A percentile compares a stretch with the other conserved stretches of the same genome.
phyloP scores from a whole-genome alignment of 768 basidiomycete genomes.

The Punctularia strigosozonata region DNA sequence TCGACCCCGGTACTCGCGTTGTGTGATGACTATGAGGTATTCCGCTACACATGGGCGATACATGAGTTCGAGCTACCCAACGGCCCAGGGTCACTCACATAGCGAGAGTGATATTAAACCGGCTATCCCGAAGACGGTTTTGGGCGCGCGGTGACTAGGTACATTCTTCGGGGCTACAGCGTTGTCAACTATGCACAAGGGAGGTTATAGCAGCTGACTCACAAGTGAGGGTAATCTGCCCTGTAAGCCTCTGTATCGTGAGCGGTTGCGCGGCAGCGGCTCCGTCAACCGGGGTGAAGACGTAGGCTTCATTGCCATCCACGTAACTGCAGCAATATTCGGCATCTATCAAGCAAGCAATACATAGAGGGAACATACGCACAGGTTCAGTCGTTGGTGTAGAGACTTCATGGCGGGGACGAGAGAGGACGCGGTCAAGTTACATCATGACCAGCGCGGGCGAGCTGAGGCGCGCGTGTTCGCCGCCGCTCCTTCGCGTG shows the following conservation, averaged over 20 bases:
- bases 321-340: constrained; percentile 35
- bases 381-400: constrained; percentile 69
- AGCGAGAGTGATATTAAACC: constrained; percentile 68
- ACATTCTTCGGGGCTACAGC: constrained; percentile 39
- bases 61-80: not conserved
- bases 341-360: constrained; percentile 5
- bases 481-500: not conserved
- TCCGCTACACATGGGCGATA: constrained; percentile 52
- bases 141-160: constrained; percentile 45
- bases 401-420: constrained; percentile 46
- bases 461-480: constrained; percentile 6
- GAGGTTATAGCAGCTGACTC: constrained; percentile 13
- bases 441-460: constrained; percentile 9
- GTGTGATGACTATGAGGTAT: constrained; percentile 83
- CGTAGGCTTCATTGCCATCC: constrained; percentile 65
- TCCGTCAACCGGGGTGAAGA: constrained; percentile 57
- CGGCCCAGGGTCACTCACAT: constrained; percentile 32
- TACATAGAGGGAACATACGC: constrained; percentile 11
- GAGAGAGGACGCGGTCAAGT: constrained; percentile 11
- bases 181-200: constrained; percentile 2
- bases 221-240: constrained; percentile 65
- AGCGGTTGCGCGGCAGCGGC: constrained; percentile 50
- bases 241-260: constrained; percentile 63
- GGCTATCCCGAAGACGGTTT: constrained; percentile 63
- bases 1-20: constrained; percentile 63